Base-by-base conservation (phyloP, 371 early-diverging fungal genomes). In the Circinella umbellata region DNA sequence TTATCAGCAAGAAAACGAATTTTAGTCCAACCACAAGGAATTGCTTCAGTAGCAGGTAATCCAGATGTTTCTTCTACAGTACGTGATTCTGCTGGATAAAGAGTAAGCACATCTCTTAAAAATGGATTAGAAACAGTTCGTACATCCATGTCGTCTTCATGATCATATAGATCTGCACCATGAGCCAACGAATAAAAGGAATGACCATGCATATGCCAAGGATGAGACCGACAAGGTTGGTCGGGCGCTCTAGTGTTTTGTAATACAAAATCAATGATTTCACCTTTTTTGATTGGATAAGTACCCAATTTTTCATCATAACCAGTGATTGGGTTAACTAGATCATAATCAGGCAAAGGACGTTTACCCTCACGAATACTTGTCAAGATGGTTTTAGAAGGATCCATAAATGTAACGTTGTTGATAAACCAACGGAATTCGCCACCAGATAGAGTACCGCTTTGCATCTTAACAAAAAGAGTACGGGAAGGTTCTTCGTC, bases 151-250 rank as follows among this genome's bases (percentile, higher is more conserved):
- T 82, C 73, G 20, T 61, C 48, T 63, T 69, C 72, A 42, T 77
- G 71, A 14, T 68, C 64, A 34, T 83, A 83, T 64, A 76, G 77
- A 17, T 80, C 83, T 61, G 68, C 34, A 14, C 83, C 83, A 18
- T 73, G 59, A 1, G 83, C 83, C 34, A 83, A 73, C 51, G 73
- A 73, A 69, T 76, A 80, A 63, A 78, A 79, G 7, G 77, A 78
- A 39, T 83, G 83, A 15, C 83, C 83, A 38, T 83, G 83, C 4
- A 77, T 83, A 48, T 83, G 83, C 83, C 83, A 83, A 10, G 80
- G 83, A 69, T 83, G 83, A 60, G 69, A 74, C 11, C 77, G 71
- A 47, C 83, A 83, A 9, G 71, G 10, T 4, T n/a, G 59, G 7
- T 71, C 73, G 15, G 71, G 55, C 3, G 47, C 46, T 36, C 75